Percentiles rank a stretch among this genome's conserved stretches.
phyloP scores from a whole-genome alignment of 352 stramenopile species.

The Phytophthora meadii region DNA sequence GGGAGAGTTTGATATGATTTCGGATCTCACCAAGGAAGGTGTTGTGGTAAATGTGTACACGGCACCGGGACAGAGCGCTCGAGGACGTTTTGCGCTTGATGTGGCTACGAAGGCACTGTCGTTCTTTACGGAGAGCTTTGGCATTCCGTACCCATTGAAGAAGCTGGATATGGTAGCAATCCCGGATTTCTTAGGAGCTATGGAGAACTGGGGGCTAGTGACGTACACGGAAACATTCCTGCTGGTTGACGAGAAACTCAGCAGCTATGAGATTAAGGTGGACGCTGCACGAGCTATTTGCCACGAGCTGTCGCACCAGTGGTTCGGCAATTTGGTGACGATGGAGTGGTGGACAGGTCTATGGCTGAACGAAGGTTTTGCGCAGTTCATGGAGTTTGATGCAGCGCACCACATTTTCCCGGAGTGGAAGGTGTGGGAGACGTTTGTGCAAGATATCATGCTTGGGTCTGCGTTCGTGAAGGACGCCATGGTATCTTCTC shows the following conservation, averaged over 20 bases:
- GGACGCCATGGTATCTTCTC: conserved; percentile 91
- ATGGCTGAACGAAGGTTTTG: conserved; percentile 99
- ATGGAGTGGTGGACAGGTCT: conserved; percentile 97
- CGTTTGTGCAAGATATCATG: conserved; percentile 89
- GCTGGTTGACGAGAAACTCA: conserved; percentile 80
- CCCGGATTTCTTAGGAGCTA: conserved; percentile 95
- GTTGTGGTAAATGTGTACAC: conserved; percentile 97
- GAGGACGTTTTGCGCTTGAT: conserved; percentile 92
- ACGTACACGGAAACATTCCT: conserved; percentile 96
- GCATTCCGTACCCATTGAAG: conserved; percentile 95
- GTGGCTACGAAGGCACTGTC: conserved; percentile 66
- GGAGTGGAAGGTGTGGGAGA: conserved; percentile 95
- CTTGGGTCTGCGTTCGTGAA: conserved; percentile 89
- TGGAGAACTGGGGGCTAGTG: conserved; percentile 96
- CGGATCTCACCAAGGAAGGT: conserved; percentile 87
- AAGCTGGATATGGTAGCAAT: conserved; percentile 99
- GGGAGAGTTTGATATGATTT: conserved; percentile 96
- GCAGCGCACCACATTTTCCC: conserved; percentile 94
- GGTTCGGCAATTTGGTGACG: conserved; percentile 98
- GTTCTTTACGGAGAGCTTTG: conserved; percentile 80
- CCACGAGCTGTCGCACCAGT: conserved; percentile 98
- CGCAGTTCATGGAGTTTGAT: conserved; percentile 96
- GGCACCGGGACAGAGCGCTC: conserved; percentile 89
- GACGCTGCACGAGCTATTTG: conserved; percentile 94
- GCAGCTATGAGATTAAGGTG: conserved; percentile 62